phyloP scores from a whole-genome alignment of 345 rosid genomes.

The Citrus unshiu region DNA sequence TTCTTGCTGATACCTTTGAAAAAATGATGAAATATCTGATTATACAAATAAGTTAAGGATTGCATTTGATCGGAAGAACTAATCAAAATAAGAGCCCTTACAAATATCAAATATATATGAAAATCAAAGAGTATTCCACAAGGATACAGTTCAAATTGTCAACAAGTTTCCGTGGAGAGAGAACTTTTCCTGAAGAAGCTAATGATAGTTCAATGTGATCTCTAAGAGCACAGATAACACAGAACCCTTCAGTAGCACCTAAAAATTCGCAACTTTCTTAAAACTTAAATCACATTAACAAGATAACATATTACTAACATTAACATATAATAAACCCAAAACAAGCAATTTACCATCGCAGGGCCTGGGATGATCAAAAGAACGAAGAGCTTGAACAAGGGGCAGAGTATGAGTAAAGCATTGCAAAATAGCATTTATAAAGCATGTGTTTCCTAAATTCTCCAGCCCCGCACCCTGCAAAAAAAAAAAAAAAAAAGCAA shows the following conservation, averaged over 20 bases:
- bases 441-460: conserved; percentile 86
- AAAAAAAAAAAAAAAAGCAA: not conserved
- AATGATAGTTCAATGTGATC: conserved; percentile 53
- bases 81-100: not conserved
- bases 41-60: conserved; percentile 35
- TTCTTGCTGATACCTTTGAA: conserved; percentile 62
- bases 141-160: conserved; percentile 74
- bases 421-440: conserved; percentile 77
- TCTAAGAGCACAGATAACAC: conserved; percentile 47
- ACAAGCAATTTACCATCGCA: conserved; percentile 36
- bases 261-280: conserved; percentile 12
- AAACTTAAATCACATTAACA: conserved; percentile 9
- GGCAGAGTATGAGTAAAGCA: conserved; percentile 91
- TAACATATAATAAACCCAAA: not conserved
- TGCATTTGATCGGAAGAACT: not conserved
- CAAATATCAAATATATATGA: not conserved
- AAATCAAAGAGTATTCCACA: not conserved
- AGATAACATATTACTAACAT: not conserved
- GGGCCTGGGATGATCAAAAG: conserved; percentile 32
- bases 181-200: conserved; percentile 35
- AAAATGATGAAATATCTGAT: conserved; percentile 56
- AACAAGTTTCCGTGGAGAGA: conserved; percentile 47
- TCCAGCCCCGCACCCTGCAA: conserved; percentile 79
- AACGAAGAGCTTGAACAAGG: conserved; percentile 47
- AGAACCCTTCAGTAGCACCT: conserved; percentile 58